Conservation (phyloP, 2,329 filamentous ascomycete genomes). For the Beauveria varroae region DNA sequence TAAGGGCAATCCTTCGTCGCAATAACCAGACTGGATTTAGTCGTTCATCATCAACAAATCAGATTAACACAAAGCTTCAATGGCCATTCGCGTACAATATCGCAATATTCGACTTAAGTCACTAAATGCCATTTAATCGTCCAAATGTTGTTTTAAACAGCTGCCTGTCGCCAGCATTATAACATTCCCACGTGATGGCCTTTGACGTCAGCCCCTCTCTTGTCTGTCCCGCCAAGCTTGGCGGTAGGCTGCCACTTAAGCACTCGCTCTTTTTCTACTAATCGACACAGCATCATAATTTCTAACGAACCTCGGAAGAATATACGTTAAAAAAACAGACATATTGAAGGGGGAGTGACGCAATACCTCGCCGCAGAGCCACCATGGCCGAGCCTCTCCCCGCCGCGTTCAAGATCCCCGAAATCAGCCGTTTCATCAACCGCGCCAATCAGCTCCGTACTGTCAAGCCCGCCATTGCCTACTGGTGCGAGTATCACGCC, state of each 20-base stretch:
- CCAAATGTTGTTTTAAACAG: neutral
- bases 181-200: constrained; percentile 5
- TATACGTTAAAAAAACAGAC: too few species aligned
- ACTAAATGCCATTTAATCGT: too few species aligned
- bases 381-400: constrained; percentile 55
- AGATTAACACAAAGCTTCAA: too few species aligned
- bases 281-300: neutral
- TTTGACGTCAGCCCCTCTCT: constrained; percentile 10
- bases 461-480: constrained; percentile 80
- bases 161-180: neutral
- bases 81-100: too few species aligned
- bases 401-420: constrained; percentile 60
- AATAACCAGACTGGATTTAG: too few species aligned
- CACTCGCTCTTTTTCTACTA: neutral
- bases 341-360: neutral
- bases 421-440: constrained; percentile 76
- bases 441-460: constrained; percentile 78
- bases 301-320: neutral
- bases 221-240: constrained; percentile 4
- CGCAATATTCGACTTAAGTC: too few species aligned
- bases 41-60: too few species aligned
- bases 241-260: neutral
- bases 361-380: neutral
- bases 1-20: too few species aligned
- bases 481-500: constrained; percentile 94